A percentile compares a stretch with the other conserved stretches of the same genome.
phyloP scores from a whole-genome alignment of 495 filamentous ascomycete genomes.

The Parmelia sp. region DNA sequence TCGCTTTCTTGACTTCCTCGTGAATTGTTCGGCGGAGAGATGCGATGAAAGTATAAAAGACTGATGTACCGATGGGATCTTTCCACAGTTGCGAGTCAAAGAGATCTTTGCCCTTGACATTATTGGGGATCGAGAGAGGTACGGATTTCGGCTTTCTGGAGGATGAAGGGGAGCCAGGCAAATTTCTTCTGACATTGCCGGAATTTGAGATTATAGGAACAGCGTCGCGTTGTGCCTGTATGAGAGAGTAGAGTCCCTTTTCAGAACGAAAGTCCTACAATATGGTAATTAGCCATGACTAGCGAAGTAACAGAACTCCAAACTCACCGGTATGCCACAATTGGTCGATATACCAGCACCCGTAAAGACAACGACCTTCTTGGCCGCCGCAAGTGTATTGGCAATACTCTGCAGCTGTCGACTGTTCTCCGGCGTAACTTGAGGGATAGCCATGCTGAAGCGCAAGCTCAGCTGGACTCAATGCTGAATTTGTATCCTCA shows the following conservation, averaged over 20 bases:
- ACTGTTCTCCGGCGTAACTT: conserved; percentile 33
- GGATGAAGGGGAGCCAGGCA: neutral
- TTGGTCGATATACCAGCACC: conserved; percentile 69
- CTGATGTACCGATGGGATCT: conserved; percentile 53
- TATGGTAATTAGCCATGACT: conserved; percentile 13
- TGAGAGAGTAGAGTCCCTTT: conserved; percentile 61
- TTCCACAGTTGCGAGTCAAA: conserved; percentile 62
- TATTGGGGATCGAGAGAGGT: conserved; percentile 33
- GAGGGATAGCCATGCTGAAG: conserved; percentile 22
- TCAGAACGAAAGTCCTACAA: conserved; percentile 63
- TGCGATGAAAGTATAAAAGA: conserved; percentile 63
- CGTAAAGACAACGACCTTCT: conserved; percentile 60
- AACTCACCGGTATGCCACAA: conserved; percentile 61
- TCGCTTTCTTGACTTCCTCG: conserved; percentile 44
- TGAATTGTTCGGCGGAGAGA: conserved; percentile 51
- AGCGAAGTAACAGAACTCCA: neutral
- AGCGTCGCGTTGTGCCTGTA: conserved; percentile 56
- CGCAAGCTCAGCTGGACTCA: neutral
- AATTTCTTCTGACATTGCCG: neutral
- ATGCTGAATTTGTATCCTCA: neutral
- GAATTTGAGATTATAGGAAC: neutral
- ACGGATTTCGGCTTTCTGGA: neutral
- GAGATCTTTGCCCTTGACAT: conserved; percentile 59
- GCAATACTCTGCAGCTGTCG: conserved; percentile 55
- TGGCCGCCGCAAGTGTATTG: conserved; percentile 51